Base-by-base conservation (phyloP, 2,329 filamentous ascomycete genomes). In the Grosmannia clavigera region DNA sequence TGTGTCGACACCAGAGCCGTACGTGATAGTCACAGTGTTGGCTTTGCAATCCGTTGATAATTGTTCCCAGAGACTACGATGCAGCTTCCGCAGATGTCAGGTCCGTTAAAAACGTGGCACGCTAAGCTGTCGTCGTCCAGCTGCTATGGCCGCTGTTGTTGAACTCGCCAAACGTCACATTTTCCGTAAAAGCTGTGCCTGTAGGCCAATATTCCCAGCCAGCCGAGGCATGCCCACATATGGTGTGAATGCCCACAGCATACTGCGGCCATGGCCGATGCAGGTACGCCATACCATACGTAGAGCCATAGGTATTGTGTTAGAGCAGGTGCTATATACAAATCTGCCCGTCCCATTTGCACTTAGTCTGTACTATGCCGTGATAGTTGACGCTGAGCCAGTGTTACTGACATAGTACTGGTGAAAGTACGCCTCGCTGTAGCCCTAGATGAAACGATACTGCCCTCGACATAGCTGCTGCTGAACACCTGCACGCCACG, bases 11-110 rank as follows among this genome's bases (percentile, higher is more conserved):
- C 70, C 73, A 6, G 66, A 62, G 58, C 71, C 74, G 4, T 70
- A 71, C 0, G 73, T 74, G 63, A 80, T 75, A 61, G 77, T 85
- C n/a, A 84, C 85, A 43, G 75, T 73, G 72, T 87, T 87, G 59
- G 70, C 71, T 2, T 71, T 64, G 67, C 85, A 86, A 22, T 72
- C 71, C 71, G 16, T 71, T 72, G 55, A 76, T 68, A 65, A 72
- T 75, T n/a, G 66, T 67, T 6, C 64, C 63, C 43, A 77, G 64
- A 3, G 66, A 68, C 58, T 75, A 75, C 2, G 67, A 60, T 5
- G 68, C 63, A 10, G 70, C 74, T 58, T 74, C 68, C 16, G 67
- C 59, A 7, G 66, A 67, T 1, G 69, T 71, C 57, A 74, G 62
- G 16, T 72, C 70, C 12, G 71, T 73, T 6, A 71, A 69, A 62